Conservation (phyloP, 2,329 filamentous ascomycete genomes). For the Exophiala alcalophila region DNA sequence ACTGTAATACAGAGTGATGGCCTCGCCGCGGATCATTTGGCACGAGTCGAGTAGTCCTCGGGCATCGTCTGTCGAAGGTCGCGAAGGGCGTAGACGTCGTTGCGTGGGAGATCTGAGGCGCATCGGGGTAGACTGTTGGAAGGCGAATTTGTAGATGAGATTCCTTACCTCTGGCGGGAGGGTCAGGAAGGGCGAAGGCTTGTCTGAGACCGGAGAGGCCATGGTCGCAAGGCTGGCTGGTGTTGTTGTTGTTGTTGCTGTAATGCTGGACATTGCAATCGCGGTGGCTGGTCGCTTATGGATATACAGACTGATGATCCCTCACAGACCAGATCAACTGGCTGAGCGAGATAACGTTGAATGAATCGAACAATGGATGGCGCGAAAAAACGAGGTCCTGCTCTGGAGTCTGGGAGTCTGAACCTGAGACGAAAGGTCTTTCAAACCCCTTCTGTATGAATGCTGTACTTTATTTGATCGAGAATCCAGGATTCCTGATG, state of each 20-base stretch:
- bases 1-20: slow-evolving; percentile 25
- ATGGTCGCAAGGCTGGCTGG: neutral
- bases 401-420: too few relatives aligned
- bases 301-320: too few relatives aligned
- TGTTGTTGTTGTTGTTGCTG: slow-evolving; percentile 1
- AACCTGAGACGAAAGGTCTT: too few relatives aligned
- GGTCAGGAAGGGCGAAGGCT: slow-evolving; percentile 11
- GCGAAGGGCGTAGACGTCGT: slow-evolving; percentile 24
- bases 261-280: too few relatives aligned
- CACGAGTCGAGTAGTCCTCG: slow-evolving; percentile 23
- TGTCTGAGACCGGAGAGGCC: slow-evolving; percentile 4
- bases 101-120: slow-evolving; percentile 21
- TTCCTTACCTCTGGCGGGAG: slow-evolving; percentile 27
- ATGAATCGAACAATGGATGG: too few relatives aligned
- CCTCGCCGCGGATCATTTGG: slow-evolving; percentile 20
- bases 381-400: too few relatives aligned
- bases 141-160: slow-evolving; percentile 25
- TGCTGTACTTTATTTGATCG: too few relatives aligned
- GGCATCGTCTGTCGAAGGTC: slow-evolving; percentile 22
- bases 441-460: too few relatives aligned
- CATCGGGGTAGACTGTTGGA: slow-evolving; percentile 14
- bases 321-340: too few relatives aligned
- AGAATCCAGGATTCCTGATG: too few relatives aligned
- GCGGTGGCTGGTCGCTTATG: neutral
- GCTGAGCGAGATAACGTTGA: too few relatives aligned